Base-by-base conservation (phyloP, 495 filamentous ascomycete genomes). In the Daldinia decipiens region DNA sequence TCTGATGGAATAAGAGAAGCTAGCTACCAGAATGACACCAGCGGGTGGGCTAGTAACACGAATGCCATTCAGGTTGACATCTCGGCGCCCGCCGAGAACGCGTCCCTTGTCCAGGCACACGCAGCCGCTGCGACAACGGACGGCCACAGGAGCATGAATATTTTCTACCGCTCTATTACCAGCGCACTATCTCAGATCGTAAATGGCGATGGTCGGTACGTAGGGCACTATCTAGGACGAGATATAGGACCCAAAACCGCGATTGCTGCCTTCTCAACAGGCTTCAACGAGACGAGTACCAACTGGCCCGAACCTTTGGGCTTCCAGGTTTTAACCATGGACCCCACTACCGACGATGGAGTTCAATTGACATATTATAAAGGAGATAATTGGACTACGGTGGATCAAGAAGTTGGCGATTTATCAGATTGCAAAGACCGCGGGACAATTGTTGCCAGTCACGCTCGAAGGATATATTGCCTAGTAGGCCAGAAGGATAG, bases 231-330 rank as follows among this genome's bases (percentile, higher is more conserved):
- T 24, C 29, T 76, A 0, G 75, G 75, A 0, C 67, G 73, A 1
- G 57, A 68, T 17, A 64, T 77, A n/a, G 75, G 75, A 0, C 65
- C 73, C 1, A 32, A 13, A 5, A 71, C 75, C 32, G 55, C 62
- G 1, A 71, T 77, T 13, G 70, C 73, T n/a, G 75, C 71, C 38
- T 77, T 77, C 65, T 74, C 75, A 40, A 76, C 73, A 0, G 75
- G 73, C 3, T 76, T 62, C 53, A 77, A 77, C 54, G 75, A 77
- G 68, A 72, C 67, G 13, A 51, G 67, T 43, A 27, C 12, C 1
- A 31, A 56, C 53, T 74, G 69, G 64, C 36, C 65, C 32, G 67
- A 72, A 2, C 70, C 70, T 13, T 39, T 76, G 3, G 73, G 75
- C n/a, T 76, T 77, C 62, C 75, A 77, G 31, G 71, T 77, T 4